Conservation (phyloP, 192 early-diverging fungal species). For the Linnemannia hyalina region DNA sequence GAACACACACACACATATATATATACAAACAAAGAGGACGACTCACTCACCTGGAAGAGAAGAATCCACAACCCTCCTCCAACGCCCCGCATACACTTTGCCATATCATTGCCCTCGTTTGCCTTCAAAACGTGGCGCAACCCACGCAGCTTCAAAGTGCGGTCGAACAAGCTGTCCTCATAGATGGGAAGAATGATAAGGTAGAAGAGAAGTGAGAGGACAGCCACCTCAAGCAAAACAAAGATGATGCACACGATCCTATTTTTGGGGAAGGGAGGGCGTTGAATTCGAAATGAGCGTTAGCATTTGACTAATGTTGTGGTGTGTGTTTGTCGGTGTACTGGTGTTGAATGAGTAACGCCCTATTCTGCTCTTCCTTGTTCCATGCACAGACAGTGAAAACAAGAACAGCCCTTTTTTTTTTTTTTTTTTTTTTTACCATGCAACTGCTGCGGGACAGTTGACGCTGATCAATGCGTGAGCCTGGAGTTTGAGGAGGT, state of each 20-base stretch:
- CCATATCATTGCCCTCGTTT: slow-evolving; percentile 55
- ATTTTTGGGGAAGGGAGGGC: background rate
- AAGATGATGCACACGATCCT: slow-evolving; percentile 68
- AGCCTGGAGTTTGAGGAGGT: slow-evolving; percentile 69
- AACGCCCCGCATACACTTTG: slow-evolving; percentile 63
- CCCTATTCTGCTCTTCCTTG: background rate
- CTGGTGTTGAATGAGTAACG: background rate
- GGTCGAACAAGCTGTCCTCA: slow-evolving; percentile 71
- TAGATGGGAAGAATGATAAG: slow-evolving; percentile 69
- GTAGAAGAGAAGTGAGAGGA: slow-evolving; percentile 68
- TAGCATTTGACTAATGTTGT: background rate
- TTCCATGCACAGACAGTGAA: slow-evolving; percentile 3
- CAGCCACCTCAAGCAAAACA: slow-evolving; percentile 66
- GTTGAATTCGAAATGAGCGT: background rate
- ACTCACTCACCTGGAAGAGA: slow-evolving; percentile 51
- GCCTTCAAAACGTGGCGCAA: slow-evolving; percentile 59
- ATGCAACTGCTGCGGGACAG: slow-evolving; percentile 72
- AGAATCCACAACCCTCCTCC: slow-evolving; percentile 50
- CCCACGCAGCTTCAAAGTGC: slow-evolving; percentile 61
- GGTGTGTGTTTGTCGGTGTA: too few relatives aligned
- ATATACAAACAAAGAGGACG: slow-evolving; percentile 13
- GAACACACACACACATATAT: background rate
- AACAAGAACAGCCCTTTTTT: background rate
- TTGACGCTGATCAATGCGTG: slow-evolving; percentile 64
- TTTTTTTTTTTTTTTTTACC: slow-evolving; percentile 48